Evolutionary conservation across 176 grass and related monocot species (phyloP).

Genomic region (Lolium multiflorum): DNA sequence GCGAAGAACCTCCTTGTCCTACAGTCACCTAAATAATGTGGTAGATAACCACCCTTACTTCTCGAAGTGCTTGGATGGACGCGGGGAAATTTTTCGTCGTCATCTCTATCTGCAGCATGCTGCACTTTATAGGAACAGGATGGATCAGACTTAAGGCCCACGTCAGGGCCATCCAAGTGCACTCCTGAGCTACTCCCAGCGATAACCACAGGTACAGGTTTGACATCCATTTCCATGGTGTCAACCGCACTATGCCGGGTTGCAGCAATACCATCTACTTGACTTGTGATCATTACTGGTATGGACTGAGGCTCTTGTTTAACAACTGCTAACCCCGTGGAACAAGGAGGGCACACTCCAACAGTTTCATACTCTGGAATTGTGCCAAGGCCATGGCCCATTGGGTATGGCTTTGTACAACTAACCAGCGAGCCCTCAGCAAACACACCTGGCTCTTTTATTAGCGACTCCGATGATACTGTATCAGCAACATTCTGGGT

Average conservation of each 20-base stretch:
- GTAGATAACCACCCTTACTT: slow-evolving; percentile 55
- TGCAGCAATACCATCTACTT: slow-evolving; percentile 32
- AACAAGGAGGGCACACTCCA: slow-evolving; percentile 17
- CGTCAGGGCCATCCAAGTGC: slow-evolving; percentile 50
- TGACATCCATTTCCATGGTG: slow-evolving; percentile 51
- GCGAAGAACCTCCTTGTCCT: slow-evolving; percentile 74
- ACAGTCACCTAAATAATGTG: slow-evolving; percentile 49
- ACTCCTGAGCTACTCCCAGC: slow-evolving; percentile 73
- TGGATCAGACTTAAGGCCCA: slow-evolving; percentile 41
- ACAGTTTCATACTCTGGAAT: slow-evolving; percentile 53
- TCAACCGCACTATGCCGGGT: slow-evolving; percentile 45
- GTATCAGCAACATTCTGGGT: slow-evolving; percentile 34
- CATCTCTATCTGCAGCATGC: slow-evolving; percentile 70
- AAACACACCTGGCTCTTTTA: slow-evolving; percentile 48
- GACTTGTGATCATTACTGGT: slow-evolving; percentile 18
- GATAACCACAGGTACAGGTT: slow-evolving; percentile 52
- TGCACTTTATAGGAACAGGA: slow-evolving; percentile 37
- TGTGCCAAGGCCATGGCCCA: slow-evolving; percentile 38
- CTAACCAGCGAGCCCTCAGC: slow-evolving; percentile 33
- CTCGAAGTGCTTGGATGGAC: slow-evolving; percentile 44
- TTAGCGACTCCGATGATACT: slow-evolving; percentile 50
- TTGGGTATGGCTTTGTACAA: not conserved
- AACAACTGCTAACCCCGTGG: slow-evolving; percentile 21
- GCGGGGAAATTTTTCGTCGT: slow-evolving; percentile 70
- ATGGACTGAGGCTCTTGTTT: slow-evolving; percentile 49